Evolutionary conservation across 2,329 filamentous ascomycete species (phyloP), one percentile per base, ranked within the genome.

Genomic region (Pseudocercospora eumusae): DNA sequence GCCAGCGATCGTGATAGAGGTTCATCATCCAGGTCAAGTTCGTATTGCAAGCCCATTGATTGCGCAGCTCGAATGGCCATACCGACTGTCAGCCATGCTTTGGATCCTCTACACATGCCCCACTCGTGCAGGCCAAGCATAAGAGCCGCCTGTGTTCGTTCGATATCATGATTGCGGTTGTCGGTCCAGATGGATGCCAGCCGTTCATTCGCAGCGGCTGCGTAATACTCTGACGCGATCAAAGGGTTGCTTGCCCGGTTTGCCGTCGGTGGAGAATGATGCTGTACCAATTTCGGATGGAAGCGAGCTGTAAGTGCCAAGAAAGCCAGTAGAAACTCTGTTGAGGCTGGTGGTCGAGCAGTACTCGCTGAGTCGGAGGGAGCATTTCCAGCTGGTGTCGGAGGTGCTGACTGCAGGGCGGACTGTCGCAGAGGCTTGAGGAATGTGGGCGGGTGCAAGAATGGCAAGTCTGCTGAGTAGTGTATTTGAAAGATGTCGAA

Each of bases 51-150:
- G 3, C 82, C 83, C 61, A 89, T 79, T 1, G 82, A 82, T 62
- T 87, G 86, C 2, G 88, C 87, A 76, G 87, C 83, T 31, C 85
- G 81, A 50, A 88, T 76, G 0, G 80, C 78, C 11, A 75, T 84
- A 4, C 87, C 87, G 28, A 91, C 80, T 63, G 85, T 85, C 71
- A 88, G 82, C 84, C 87, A 91, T 13, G 87, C 87, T 44, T 83
- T 83, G 20, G 83, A 75, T 1, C 87, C 87, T 64, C 82, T 78
- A 8, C 83, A 82, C 72, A 87, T 86, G 10, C 85, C 86, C 88
- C 88, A 91, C 65, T 91, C 87, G 64, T 91, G 89, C 10, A 90
- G 77, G 1, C 84, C 86, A 7, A 92, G 79, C 87, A 91, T 90
- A 9, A 91, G 79, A 50, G 87, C 81, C 0, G 87, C 86, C 66